These are phyloP conservation scores for Mycena belliarum DNA, from an alignment of 768 basidiomycete genomes.

Conservation along the genomic window DNA sequence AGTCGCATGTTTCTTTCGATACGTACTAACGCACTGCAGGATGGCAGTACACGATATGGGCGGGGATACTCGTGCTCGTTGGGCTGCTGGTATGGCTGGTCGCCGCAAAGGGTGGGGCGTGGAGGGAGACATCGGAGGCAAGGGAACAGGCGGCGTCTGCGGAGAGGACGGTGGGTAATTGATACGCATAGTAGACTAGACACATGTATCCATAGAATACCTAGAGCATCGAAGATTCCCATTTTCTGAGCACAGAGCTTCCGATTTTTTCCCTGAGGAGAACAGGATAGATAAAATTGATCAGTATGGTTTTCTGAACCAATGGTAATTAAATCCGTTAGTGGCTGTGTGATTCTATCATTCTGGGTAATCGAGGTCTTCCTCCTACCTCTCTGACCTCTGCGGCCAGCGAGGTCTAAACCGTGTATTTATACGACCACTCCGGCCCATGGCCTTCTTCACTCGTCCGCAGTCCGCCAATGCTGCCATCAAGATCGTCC, in stretches of 20 bases:
- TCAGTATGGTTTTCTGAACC: too few species aligned
- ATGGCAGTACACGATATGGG: slow-evolving; percentile 71
- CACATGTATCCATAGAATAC: slow-evolving; percentile 2
- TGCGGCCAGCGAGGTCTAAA: slow-evolving; percentile 9
- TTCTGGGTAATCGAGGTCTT: slow-evolving; percentile 12
- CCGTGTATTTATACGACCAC: slow-evolving; percentile 11
- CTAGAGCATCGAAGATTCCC: neutral
- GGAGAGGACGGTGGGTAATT: neutral
- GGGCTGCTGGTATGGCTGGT: slow-evolving; percentile 63
- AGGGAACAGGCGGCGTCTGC: slow-evolving; percentile 31
- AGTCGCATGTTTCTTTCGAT: neutral
- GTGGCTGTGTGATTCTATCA: slow-evolving; percentile 13
- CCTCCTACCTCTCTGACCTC: slow-evolving; percentile 1
- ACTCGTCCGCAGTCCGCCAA: slow-evolving; percentile 59
- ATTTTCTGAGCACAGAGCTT: neutral
- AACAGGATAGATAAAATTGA: too few species aligned
- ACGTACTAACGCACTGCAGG: slow-evolving; percentile 29
- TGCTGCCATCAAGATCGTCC: slow-evolving; percentile 71
- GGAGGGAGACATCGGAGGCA: slow-evolving; percentile 55
- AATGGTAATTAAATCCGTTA: too few species aligned
- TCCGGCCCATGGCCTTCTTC: slow-evolving; percentile 67
- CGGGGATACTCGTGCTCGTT: slow-evolving; percentile 48
- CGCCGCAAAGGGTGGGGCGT: slow-evolving; percentile 54
- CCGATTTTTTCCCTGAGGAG: too few species aligned
- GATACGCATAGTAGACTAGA: slow-evolving; percentile 1